Evolutionary conservation across 2,329 filamentous ascomycete species (phyloP).

Genomic region (Apiospora pterosperma): DNA sequence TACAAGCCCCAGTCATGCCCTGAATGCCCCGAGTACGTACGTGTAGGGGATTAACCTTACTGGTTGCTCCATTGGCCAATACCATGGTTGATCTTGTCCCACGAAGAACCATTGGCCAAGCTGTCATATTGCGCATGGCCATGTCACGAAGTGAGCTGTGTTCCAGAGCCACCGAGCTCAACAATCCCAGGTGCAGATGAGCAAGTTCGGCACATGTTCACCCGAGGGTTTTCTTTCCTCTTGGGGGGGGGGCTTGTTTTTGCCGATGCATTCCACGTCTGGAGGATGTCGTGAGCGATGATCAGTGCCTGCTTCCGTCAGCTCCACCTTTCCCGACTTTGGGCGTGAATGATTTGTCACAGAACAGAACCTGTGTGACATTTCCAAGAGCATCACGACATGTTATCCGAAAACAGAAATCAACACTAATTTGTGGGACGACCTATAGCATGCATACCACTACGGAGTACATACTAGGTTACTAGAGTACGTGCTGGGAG

Average conservation of each 20-base stretch:
- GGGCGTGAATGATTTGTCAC: not conserved
- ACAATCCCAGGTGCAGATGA: not conserved
- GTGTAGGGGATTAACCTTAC: not conserved
- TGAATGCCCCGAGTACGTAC: too few species aligned
- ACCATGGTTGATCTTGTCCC: not conserved
- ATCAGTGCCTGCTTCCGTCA: not conserved
- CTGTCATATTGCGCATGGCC: conserved; percentile 5
- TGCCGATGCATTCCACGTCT: not conserved
- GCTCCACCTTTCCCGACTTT: not conserved
- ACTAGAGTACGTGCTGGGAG: not conserved
- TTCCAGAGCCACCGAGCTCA: not conserved
- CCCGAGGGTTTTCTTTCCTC: not conserved
- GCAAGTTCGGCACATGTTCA: not conserved
- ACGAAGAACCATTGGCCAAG: conserved; percentile 4
- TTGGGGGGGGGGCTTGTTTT: not conserved
- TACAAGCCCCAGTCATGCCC: too few species aligned
- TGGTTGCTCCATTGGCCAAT: conserved; percentile 6
- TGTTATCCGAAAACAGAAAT: conserved; percentile 10
- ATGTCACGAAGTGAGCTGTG: not conserved
- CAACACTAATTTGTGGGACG: not conserved
- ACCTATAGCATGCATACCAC: conserved; percentile 1
- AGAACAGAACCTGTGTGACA: not conserved
- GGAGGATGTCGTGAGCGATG: not conserved
- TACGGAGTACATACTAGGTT: not conserved
- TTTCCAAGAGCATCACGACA: not conserved